phyloP scores from a whole-genome alignment of 306 rosid species.

The Lathyrus oleraceus region DNA sequence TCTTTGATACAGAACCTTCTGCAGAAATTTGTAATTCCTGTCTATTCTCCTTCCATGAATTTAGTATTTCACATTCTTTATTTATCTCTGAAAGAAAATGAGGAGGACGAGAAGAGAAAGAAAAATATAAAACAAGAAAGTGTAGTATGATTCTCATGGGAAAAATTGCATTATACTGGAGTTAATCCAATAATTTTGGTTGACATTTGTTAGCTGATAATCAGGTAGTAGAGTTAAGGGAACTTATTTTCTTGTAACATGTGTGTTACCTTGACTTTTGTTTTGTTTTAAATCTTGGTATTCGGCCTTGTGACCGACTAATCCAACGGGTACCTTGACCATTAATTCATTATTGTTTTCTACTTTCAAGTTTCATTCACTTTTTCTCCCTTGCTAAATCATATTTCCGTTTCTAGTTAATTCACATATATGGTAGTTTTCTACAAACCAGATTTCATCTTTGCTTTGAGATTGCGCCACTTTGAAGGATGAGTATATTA shows the following conservation, averaged over 20 bases:
- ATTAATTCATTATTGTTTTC: constrained; percentile 28
- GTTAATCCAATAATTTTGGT: constrained; percentile 34
- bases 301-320: too few species aligned
- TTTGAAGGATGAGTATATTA: neutral
- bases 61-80: constrained; percentile 29
- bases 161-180: constrained; percentile 19
- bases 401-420: constrained; percentile 9
- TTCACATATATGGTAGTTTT: neutral
- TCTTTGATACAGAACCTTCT: constrained; percentile 32
- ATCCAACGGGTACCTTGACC: constrained; percentile 15
- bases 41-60: constrained; percentile 35
- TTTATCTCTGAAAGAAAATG: constrained; percentile 1
- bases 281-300: too few species aligned
- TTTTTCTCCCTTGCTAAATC: neutral
- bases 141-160: constrained; percentile 6
- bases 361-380: neutral
- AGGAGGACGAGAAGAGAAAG: constrained; percentile 15
- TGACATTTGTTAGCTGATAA: constrained; percentile 31
- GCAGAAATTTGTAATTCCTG: constrained; percentile 32
- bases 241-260: constrained; percentile 20
- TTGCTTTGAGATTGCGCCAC: neutral
- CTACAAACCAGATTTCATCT: neutral
- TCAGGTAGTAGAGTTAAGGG: constrained; percentile 16
- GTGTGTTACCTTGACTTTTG: constrained; percentile 19
- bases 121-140: constrained; percentile 16